Conservation (phyloP, 2,329 filamentous ascomycete species). For the Thielaviopsis ethacetica region DNA sequence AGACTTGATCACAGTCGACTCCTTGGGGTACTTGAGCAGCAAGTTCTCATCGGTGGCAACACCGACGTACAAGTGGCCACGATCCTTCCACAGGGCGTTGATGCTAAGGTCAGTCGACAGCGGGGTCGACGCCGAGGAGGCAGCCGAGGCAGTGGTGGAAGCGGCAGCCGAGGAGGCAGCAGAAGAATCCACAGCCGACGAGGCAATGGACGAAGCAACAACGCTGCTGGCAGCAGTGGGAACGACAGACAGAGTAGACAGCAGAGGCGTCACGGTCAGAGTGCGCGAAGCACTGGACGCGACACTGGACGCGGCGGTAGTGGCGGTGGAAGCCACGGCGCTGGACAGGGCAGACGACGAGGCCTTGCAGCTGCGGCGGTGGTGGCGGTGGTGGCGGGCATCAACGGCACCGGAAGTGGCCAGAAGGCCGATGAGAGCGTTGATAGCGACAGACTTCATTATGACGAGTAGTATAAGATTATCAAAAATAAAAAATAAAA, state of each 20-base stretch:
- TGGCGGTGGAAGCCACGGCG: not conserved
- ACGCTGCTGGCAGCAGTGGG: not conserved
- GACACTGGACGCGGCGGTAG: not conserved
- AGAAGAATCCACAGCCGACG: not conserved
- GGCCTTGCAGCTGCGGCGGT: constrained; percentile 5
- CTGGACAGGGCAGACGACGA: not conserved
- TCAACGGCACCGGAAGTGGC: constrained; percentile 2
- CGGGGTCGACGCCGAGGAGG: not conserved
- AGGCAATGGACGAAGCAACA: not conserved
- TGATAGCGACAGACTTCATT: constrained; percentile 8
- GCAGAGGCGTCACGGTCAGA: not conserved
- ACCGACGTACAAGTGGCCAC: constrained; percentile 36
- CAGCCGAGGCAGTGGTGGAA: not conserved
- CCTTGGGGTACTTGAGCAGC: constrained; percentile 20
- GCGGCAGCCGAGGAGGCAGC: not conserved
- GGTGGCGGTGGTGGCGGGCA: not conserved
- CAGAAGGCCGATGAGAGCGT: constrained; percentile 5
- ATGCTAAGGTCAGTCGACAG: not conserved
- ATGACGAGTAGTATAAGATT: not conserved
- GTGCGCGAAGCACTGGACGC: not conserved
- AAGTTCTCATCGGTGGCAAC: constrained; percentile 36
- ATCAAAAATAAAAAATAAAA: not conserved
- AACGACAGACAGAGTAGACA: not conserved
- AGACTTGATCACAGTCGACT: constrained; percentile 27
- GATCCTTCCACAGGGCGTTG: constrained; percentile 3